Percentiles rank a stretch among this genome's conserved stretches.
These are phyloP conservation scores for Pleurotus giganteus DNA, from an alignment of 768 basidiomycete genomes.

Conservation along the genomic window DNA sequence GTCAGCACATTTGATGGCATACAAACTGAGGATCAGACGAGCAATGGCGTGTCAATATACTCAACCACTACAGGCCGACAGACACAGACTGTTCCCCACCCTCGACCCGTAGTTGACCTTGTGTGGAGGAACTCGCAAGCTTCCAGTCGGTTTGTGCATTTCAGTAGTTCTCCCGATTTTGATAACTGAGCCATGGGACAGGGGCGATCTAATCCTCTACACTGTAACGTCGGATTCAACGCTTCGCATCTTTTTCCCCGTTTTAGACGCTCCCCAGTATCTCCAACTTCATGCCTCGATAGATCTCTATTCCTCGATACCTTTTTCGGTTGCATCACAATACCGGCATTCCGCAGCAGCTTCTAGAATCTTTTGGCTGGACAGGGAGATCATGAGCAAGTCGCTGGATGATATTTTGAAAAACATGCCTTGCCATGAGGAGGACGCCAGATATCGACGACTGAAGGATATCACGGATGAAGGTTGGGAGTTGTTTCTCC, in stretches of 20 bases:
- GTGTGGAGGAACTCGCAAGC: constrained; percentile 71
- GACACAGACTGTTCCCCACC: constrained; percentile 69
- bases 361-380: constrained; percentile 70
- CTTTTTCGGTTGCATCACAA: constrained; percentile 33
- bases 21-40: constrained; percentile 37
- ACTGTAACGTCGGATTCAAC: constrained; percentile 83
- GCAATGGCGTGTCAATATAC: constrained; percentile 60
- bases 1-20: not conserved
- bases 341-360: constrained; percentile 26
- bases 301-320: constrained; percentile 64
- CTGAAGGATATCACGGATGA: constrained; percentile 66
- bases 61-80: constrained; percentile 70
- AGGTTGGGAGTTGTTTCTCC: constrained; percentile 78
- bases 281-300: constrained; percentile 83
- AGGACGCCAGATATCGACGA: constrained; percentile 45
- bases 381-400: constrained; percentile 55
- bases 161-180: not conserved
- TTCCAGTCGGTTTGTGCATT: constrained; percentile 53
- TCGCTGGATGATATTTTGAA: constrained; percentile 43
- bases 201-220: constrained; percentile 77
- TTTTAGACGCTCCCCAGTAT: constrained; percentile 80
- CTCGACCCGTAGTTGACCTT: constrained; percentile 67
- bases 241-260: constrained; percentile 82
- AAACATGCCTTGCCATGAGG: constrained; percentile 27
- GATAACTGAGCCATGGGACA: constrained; percentile 21